Base-by-base conservation (phyloP, 2,329 filamentous ascomycete genomes). In the Fusarium euwallaceae region DNA sequence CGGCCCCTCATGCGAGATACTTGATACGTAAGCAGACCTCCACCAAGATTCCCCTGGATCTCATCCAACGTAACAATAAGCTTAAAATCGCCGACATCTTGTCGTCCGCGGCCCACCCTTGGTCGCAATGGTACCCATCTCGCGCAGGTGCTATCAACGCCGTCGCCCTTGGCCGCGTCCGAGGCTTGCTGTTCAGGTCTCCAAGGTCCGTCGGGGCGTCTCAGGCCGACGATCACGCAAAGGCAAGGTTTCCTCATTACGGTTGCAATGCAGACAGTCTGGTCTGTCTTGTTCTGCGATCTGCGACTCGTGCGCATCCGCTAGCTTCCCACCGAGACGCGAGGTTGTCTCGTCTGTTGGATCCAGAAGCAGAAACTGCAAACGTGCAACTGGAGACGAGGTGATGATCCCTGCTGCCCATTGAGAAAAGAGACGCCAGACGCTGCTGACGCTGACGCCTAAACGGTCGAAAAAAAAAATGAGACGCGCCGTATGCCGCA, bases 51-150 rank as follows among this genome's bases (percentile, higher is more conserved):
- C 56, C 39, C 59, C 72, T 55, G 67, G 74, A 69, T 75, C 76
- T 71, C 67, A 63, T 66, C 39, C 62, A 72, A 74, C 66, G 58
- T 69, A 61, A 77, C 67, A 78, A 78, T 78, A 78, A 78, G 76
- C 76, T 78, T 78, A 78, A 55, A 78, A 78, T 78, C 71, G 65
- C 76, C 76, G 63, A 69, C 74, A 68, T 72, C 66, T 66, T 37
- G 20, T 61, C 68, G 58, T 58, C n/a, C 5, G 29, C 2, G 73
- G 32, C 61, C 72, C 74, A 78, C 76, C 64, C 66, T 45, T 59
- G 56, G 41, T 65, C 27, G 56, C 29, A 43, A 63, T 67, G 56
- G 61, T 68, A 22, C 43, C 43, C 45, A 53, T 59, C 32, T 64
- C 68, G 29, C 41, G 43, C 67, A 64, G 34, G 58, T n/a, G 37